Evolutionary conservation across 2,329 filamentous ascomycete genomes (phyloP).

Genomic region (Scytalidium sp.): DNA sequence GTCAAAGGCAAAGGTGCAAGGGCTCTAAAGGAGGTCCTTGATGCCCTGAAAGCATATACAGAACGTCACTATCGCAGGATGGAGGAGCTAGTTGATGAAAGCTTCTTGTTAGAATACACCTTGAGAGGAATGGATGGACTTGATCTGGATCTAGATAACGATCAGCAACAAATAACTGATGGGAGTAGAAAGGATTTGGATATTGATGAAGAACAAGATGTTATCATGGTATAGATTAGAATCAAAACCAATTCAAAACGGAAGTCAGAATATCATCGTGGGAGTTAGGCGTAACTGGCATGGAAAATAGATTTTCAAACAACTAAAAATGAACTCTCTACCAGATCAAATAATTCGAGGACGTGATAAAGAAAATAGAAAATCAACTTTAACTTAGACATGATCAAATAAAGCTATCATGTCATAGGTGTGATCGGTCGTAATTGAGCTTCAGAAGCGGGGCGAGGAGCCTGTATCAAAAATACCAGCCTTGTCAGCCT

Average conservation of each 20-base stretch:
- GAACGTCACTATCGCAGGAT: conserved; percentile 88
- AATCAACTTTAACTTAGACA: too few relatives aligned
- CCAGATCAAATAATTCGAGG: too few relatives aligned
- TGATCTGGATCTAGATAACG: conserved; percentile 6
- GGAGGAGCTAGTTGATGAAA: conserved; percentile 90
- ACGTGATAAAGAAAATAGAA: too few relatives aligned
- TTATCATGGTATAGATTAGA: conserved; percentile 16
- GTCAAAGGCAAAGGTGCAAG: conserved; percentile 56
- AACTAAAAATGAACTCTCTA: too few relatives aligned
- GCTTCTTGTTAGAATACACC: conserved; percentile 91
- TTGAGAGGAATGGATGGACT: conserved; percentile 79
- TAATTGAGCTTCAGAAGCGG: too few relatives aligned
- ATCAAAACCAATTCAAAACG: neutral
- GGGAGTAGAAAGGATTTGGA: conserved; percentile 2
- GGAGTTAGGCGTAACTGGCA: too few relatives aligned
- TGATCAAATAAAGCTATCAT: too few relatives aligned
- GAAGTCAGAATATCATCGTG: neutral
- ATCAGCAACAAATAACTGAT: conserved; percentile 13
- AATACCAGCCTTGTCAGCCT: neutral
- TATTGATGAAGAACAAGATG: conserved; percentile 13
- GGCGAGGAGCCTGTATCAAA: too few relatives aligned
- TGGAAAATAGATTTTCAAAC: too few relatives aligned
- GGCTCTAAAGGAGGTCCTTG: conserved; percentile 78
- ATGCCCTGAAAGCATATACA: conserved; percentile 86
- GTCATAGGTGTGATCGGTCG: too few relatives aligned